A percentile compares a stretch with the other conserved stretches of the same genome.
These are phyloP conservation scores for Microdochium paspali DNA, from an alignment of 2,329 filamentous ascomycete species.

Conservation along the genomic window DNA sequence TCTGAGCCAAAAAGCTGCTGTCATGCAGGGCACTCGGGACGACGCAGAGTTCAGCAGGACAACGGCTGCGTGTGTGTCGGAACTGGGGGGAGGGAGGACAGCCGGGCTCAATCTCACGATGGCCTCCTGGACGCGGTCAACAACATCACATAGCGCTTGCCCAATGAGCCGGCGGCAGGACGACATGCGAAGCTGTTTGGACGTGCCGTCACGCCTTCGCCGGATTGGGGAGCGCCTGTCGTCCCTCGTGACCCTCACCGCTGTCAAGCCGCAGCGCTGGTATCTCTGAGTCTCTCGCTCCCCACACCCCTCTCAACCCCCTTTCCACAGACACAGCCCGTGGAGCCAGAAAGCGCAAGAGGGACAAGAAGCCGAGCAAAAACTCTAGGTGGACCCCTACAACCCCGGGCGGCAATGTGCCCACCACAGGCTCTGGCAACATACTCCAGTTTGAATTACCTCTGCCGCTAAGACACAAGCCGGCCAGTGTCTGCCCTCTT, in stretches of 20 bases:
- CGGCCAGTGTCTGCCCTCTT: background rate
- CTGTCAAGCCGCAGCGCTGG: background rate
- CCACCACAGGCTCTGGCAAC: background rate
- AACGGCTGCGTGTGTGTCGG: no score
- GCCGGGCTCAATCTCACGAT: no score
- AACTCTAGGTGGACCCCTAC: background rate
- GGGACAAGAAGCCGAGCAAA: constrained; percentile 1
- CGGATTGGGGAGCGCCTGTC: background rate
- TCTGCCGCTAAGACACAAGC: background rate
- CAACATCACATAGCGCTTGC: no score
- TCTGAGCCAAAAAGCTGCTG: background rate
- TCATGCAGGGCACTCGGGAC: background rate
- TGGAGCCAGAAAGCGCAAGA: background rate
- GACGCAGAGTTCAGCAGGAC: no score
- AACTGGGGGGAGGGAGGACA: no score
- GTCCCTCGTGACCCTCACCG: background rate
- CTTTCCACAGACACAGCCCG: background rate
- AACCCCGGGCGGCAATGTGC: background rate
- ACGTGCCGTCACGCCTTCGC: background rate
- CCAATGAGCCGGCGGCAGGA: background rate
- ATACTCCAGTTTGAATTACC: background rate
- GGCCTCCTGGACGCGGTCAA: no score
- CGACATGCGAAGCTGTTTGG: background rate
- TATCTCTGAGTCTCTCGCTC: background rate
- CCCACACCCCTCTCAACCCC: background rate